Percentiles rank a stretch among this genome's conserved stretches.
Conservation (phyloP, 805 yeast genomes). For the Wickerhamiella spandovensis region DNA sequence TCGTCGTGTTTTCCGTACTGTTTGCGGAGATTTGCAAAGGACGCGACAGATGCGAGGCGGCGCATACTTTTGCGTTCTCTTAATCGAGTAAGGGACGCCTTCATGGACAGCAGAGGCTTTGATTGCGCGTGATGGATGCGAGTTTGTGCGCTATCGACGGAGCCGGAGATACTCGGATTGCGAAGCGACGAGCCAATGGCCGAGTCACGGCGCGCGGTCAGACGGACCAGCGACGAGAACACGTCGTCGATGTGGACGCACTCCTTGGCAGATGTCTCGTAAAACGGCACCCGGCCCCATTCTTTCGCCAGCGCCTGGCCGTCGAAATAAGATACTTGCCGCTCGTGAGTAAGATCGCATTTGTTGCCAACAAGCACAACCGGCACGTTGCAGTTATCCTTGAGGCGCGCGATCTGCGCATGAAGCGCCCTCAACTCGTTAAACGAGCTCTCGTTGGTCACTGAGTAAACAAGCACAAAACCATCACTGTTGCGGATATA, state of each 20-base stretch:
- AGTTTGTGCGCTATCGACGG: slow-evolving; percentile 8
- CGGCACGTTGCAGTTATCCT: slow-evolving; percentile 65
- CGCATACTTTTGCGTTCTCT: slow-evolving; percentile 11
- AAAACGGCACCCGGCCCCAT: slow-evolving; percentile 86
- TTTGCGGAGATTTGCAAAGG: neutral
- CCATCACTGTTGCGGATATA: slow-evolving; percentile 72
- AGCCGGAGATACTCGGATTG: slow-evolving; percentile 8
- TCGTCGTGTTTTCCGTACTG: neutral
- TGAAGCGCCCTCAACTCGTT: slow-evolving; percentile 65
- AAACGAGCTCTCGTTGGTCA: slow-evolving; percentile 63
- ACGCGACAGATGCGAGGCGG: neutral
- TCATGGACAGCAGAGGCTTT: slow-evolving; percentile 10
- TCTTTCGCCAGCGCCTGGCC: slow-evolving; percentile 72
- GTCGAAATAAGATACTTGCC: slow-evolving; percentile 65
- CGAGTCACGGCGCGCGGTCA: slow-evolving; percentile 64
- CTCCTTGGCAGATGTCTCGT: slow-evolving; percentile 87
- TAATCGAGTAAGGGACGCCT: slow-evolving; percentile 12
- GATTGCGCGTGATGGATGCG: slow-evolving; percentile 7
- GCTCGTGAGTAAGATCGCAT: slow-evolving; percentile 64
- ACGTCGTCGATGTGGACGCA: slow-evolving; percentile 84
- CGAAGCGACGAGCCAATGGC: slow-evolving; percentile 12
- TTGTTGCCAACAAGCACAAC: slow-evolving; percentile 87
- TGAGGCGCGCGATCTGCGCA: slow-evolving; percentile 73
- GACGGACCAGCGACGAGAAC: slow-evolving; percentile 77
- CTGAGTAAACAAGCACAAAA: slow-evolving; percentile 73